A percentile compares a stretch with the other conserved stretches of the same genome.
Conservation (phyloP, 2,329 filamentous ascomycete species). For the Penicillium decumbens region DNA sequence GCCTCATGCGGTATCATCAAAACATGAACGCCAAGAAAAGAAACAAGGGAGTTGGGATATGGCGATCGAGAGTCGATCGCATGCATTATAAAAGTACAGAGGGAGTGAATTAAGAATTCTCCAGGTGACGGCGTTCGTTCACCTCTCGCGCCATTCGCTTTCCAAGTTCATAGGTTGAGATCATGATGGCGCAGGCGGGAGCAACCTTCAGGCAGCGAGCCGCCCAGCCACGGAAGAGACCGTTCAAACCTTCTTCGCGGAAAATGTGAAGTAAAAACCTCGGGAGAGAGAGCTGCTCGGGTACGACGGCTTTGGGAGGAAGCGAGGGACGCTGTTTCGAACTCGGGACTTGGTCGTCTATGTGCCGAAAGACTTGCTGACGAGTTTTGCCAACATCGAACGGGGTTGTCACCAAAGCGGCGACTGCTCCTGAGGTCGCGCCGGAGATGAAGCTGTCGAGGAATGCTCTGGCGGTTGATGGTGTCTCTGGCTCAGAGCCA, state of each 20-base stretch:
- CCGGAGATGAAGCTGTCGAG: slow-evolving; percentile 86
- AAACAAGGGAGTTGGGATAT: slow-evolving; percentile 11
- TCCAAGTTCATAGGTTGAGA: slow-evolving; percentile 92
- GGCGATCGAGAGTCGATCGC: slow-evolving; percentile 7
- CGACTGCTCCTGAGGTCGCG: slow-evolving; percentile 73
- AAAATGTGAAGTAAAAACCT: slow-evolving; percentile 89
- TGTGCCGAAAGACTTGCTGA: slow-evolving; percentile 74
- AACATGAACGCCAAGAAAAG: slow-evolving; percentile 17
- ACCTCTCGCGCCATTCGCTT: slow-evolving; percentile 78
- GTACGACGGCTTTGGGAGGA: slow-evolving; percentile 33
- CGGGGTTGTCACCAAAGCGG: slow-evolving; percentile 83
- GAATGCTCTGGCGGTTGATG: slow-evolving; percentile 57
- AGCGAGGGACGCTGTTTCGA: slow-evolving; percentile 9
- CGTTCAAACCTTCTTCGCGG: slow-evolving; percentile 70
- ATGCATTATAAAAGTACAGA: slow-evolving; percentile 20
- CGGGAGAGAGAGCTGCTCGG: slow-evolving; percentile 74
- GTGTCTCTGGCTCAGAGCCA: slow-evolving; percentile 59
- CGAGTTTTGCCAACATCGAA: slow-evolving; percentile 98
- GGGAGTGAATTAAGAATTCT: slow-evolving; percentile 12
- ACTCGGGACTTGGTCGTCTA: slow-evolving; percentile 36
- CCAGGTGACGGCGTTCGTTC: slow-evolving; percentile 55
- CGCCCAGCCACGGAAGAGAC: slow-evolving; percentile 87
- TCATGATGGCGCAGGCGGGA: slow-evolving; percentile 97
- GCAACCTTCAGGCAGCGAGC: slow-evolving; percentile 90
- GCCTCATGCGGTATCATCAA: slow-evolving; percentile 23